A percentile compares a stretch with the other conserved stretches of the same genome.
These are phyloP conservation scores for Beverwykella pulmonaria DNA, from an alignment of 495 filamentous ascomycete species.

Conservation along the genomic window DNA sequence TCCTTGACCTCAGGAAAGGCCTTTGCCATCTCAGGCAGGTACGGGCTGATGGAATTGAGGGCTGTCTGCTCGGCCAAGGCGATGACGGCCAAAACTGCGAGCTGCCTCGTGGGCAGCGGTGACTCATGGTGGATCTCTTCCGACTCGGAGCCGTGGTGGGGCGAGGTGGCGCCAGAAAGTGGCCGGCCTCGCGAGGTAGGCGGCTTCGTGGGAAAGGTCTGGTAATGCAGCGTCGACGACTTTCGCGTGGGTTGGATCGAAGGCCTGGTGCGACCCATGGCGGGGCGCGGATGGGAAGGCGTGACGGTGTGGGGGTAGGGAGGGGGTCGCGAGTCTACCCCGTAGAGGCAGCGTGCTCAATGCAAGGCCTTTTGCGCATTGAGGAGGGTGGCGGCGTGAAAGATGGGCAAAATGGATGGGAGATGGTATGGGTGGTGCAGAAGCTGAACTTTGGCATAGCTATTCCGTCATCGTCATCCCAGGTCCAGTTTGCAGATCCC, in stretches of 20 bases:
- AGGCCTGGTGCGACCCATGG: conserved; percentile 30
- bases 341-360: conserved; percentile 11
- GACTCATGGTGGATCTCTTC: conserved; percentile 50
- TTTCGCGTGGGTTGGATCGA: conserved; percentile 52
- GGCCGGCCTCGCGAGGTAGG: conserved; percentile 76
- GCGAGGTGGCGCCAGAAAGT: conserved; percentile 40
- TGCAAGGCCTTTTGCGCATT: not conserved
- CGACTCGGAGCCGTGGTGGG: conserved; percentile 37
- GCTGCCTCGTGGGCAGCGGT: conserved; percentile 79
- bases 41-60: conserved; percentile 94
- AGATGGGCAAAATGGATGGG: not conserved
- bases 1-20: conserved; percentile 78
- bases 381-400: not conserved
- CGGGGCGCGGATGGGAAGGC: not conserved
- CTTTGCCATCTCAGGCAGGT: conserved; percentile 88
- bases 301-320: not conserved
- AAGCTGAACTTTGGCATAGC: not conserved
- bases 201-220: conserved; percentile 91
- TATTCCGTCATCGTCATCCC: not conserved
- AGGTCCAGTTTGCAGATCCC: not conserved
- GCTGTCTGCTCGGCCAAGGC: conserved; percentile 93
- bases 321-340: conserved; percentile 6
- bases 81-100: conserved; percentile 81
- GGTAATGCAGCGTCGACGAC: conserved; percentile 80
- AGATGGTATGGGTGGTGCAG: not conserved